These are phyloP conservation scores for Aspergillus olivimuriae DNA, from an alignment of 495 filamentous ascomycete genomes.

Conservation along the genomic window DNA sequence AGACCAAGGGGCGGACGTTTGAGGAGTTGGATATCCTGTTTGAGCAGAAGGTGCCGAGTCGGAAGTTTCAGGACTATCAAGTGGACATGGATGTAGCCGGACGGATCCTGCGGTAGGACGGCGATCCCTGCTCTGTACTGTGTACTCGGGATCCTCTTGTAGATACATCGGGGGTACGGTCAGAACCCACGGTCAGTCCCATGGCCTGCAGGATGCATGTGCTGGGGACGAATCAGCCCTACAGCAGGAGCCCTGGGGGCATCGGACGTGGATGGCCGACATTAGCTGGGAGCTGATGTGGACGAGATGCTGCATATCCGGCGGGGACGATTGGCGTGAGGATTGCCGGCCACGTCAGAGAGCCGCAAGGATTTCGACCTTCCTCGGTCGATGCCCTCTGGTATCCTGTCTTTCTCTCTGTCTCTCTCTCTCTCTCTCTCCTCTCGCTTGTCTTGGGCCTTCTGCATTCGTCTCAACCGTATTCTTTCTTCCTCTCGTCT, in stretches of 20 bases:
- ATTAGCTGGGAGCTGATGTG: no score
- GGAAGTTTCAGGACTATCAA: constrained; percentile 20
- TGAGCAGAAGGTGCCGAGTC: constrained; percentile 41
- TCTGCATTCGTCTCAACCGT: background rate
- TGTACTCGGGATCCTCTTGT: background rate
- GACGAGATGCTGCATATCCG: no score
- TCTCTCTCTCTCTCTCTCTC: background rate
- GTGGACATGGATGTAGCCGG: constrained; percentile 15
- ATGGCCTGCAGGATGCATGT: no score
- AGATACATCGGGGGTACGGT: no score
- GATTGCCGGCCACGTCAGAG: background rate
- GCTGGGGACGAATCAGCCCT: no score
- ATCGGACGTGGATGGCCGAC: background rate
- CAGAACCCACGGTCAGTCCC: no score
- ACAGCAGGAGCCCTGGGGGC: no score
- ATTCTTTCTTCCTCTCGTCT: background rate
- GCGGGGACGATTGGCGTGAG: no score
- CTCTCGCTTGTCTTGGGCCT: background rate
- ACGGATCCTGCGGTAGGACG: constrained; percentile 6
- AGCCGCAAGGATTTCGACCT: background rate
- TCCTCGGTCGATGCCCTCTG: background rate
- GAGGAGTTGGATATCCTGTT: constrained; percentile 51
- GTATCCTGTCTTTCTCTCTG: background rate
- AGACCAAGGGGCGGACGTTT: constrained; percentile 55
- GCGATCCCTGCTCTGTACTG: no score